These are phyloP conservation scores for Citrus hindsii DNA, from an alignment of 345 rosid genomes.

Conservation along the genomic window DNA sequence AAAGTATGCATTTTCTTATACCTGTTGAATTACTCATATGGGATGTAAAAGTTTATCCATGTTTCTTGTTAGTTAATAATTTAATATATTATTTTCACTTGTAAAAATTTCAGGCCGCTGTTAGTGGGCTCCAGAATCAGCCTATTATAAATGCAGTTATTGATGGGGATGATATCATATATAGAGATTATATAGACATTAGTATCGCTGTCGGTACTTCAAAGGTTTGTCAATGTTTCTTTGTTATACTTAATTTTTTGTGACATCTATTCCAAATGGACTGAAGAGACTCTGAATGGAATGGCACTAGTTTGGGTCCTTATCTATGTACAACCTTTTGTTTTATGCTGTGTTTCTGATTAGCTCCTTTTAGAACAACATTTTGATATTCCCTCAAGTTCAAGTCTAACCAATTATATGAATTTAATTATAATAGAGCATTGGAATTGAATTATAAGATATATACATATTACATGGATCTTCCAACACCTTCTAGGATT, in stretches of 20 bases:
- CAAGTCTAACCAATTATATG: neutral
- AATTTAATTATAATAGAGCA: too few species aligned
- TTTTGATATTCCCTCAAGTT: neutral
- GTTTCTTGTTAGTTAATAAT: neutral
- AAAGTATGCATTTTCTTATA: conserved; percentile 43
- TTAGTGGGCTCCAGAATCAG: conserved; percentile 92
- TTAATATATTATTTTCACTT: neutral
- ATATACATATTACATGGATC: neutral
- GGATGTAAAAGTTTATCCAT: neutral
- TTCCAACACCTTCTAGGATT: neutral
- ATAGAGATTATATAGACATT: conserved; percentile 90
- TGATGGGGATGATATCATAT: conserved; percentile 95
- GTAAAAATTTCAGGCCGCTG: conserved; percentile 75
- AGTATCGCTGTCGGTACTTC: conserved; percentile 83
- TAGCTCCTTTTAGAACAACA: neutral
- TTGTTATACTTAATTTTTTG: neutral
- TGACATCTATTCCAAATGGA: neutral
- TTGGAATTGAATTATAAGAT: neutral
- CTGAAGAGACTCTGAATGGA: neutral
- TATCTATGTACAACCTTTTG: neutral
- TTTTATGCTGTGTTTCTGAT: neutral
- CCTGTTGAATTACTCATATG: neutral
- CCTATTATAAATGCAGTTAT: conserved; percentile 98
- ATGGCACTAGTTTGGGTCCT: neutral
- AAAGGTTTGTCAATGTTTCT: conserved; percentile 36